Evolutionary conservation across 2,329 filamentous ascomycete genomes (phyloP).

Genomic region (Stemphylium lycopersici): DNA sequence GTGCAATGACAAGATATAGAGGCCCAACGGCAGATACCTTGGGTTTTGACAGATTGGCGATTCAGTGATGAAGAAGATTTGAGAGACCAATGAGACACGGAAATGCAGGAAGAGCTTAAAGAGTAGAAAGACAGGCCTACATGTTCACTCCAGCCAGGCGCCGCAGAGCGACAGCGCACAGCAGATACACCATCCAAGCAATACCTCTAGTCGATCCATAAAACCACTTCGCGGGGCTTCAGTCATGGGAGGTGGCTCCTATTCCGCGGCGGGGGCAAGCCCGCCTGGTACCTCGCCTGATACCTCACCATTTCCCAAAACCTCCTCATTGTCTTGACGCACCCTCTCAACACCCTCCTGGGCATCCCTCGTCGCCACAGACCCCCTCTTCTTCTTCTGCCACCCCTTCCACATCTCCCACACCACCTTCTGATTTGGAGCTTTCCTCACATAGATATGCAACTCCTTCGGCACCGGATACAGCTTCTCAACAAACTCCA

Average conservation of each 20-base stretch:
- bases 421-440: conserved; percentile 1
- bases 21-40: too few relatives aligned
- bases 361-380: background rate
- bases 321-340: background rate
- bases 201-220: too few relatives aligned
- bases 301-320: background rate
- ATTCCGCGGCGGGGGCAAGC: background rate
- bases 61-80: too few relatives aligned
- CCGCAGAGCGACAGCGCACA: too few relatives aligned
- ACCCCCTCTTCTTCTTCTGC: conserved; percentile 24
- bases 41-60: too few relatives aligned
- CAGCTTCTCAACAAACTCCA: conserved; percentile 10
- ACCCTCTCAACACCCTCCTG: background rate
- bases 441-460: background rate
- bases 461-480: conserved; percentile 22
- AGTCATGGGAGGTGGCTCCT: background rate
- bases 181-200: too few relatives aligned
- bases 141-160: too few relatives aligned
- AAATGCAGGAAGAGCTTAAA: too few relatives aligned
- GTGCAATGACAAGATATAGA: too few relatives aligned
- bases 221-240: too few relatives aligned
- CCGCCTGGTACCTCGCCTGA: background rate
- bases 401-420: conserved; percentile 27
- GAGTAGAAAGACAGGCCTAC: too few relatives aligned
- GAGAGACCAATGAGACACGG: too few relatives aligned